Evolutionary conservation across 192 early-diverging fungal species (phyloP).

Genomic region (Coemansia asiatica): DNA sequence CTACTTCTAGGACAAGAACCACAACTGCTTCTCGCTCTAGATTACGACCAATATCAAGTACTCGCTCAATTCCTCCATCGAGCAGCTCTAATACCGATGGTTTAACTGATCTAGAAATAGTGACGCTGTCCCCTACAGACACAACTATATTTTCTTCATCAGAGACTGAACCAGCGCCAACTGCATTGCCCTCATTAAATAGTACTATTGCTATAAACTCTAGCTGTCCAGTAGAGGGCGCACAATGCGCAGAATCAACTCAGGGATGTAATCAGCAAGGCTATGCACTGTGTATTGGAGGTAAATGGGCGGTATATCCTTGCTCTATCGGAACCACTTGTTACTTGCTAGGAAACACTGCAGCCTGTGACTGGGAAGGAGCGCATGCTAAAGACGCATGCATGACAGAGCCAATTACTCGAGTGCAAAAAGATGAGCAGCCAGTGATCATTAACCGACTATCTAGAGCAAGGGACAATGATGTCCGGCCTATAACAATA

Average conservation of each 20-base stretch:
- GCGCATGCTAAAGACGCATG: slow-evolving; percentile 10
- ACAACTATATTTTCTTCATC: neutral
- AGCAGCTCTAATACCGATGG: neutral
- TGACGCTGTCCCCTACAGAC: neutral
- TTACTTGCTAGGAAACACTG: slow-evolving; percentile 18
- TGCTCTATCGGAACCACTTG: slow-evolving; percentile 34
- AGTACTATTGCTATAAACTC: neutral
- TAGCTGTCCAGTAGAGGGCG: slow-evolving; percentile 28
- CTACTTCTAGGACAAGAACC: slow-evolving; percentile 1
- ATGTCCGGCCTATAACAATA: slow-evolving; percentile 13
- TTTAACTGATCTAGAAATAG: neutral
- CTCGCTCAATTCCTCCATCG: neutral
- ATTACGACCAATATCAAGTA: neutral
- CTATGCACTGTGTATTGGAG: slow-evolving; percentile 27
- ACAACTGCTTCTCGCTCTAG: slow-evolving; percentile 2
- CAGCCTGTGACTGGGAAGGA: slow-evolving; percentile 36
- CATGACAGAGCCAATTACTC: slow-evolving; percentile 8
- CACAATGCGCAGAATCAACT: slow-evolving; percentile 13
- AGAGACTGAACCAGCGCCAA: neutral
- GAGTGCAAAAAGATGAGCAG: neutral
- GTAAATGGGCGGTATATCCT: slow-evolving; percentile 32
- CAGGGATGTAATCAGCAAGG: slow-evolving; percentile 29
- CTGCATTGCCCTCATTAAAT: neutral
- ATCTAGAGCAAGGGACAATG: neutral
- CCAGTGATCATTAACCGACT: neutral